A percentile compares a stretch with the other conserved stretches of the same genome.
Evolutionary conservation across 2,329 filamentous ascomycete genomes (phyloP).

Genomic region (Aspergillus sp.): DNA sequence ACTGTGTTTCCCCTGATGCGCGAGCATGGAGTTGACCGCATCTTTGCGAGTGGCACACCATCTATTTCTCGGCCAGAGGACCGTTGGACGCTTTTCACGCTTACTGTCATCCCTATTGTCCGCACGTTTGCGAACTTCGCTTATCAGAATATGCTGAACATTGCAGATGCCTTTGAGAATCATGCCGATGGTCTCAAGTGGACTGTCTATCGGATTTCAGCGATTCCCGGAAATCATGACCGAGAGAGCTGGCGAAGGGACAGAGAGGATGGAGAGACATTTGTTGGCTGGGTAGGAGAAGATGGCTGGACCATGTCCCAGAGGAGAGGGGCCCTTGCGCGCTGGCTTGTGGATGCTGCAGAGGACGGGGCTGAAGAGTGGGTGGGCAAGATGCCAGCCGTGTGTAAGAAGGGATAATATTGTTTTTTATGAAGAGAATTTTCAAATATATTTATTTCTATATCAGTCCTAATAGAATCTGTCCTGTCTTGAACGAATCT

Average conservation of each 20-base stretch:
- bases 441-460: neutral
- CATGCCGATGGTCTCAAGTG: neutral
- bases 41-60: neutral
- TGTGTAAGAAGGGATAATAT: neutral
- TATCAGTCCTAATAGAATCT: no score
- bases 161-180: neutral
- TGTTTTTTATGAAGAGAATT: no score
- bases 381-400: constrained; percentile 5
- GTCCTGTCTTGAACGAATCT: no score
- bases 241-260: constrained; percentile 1
- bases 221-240: neutral
- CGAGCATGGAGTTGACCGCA: neutral
- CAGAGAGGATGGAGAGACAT: constrained; percentile 1
- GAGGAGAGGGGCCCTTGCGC: neutral
- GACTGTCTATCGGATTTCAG: constrained; percentile 1
- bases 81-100: neutral
- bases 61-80: neutral
- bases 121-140: neutral
- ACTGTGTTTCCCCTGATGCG: constrained; percentile 4
- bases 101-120: neutral
- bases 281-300: neutral
- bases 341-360: constrained; percentile 6
- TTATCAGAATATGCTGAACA: neutral
- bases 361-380: neutral
- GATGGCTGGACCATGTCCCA: neutral